These are phyloP conservation scores for Quercus robur DNA, from an alignment of 306 rosid species.

Conservation along the genomic window DNA sequence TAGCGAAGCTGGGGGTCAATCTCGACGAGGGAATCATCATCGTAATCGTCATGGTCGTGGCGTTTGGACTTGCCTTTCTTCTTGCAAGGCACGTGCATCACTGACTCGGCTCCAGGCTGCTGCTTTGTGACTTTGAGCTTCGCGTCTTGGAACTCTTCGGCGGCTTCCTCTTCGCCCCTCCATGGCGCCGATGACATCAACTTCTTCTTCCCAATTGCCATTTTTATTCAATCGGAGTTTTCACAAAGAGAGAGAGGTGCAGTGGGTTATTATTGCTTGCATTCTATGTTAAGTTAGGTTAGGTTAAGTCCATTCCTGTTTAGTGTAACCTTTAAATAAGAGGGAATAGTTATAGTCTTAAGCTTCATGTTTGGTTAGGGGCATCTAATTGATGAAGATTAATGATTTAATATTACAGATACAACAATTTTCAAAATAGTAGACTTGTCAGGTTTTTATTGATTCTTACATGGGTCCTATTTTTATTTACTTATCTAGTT, in stretches of 20 bases:
- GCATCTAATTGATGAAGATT: too few species aligned
- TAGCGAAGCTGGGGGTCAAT: conserved; percentile 95
- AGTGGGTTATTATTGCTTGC: too few species aligned
- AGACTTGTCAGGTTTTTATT: too few species aligned
- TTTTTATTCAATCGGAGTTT: background rate
- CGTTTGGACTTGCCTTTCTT: conserved; percentile 37
- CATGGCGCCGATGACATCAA: conserved; percentile 91
- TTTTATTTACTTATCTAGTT: too few species aligned
- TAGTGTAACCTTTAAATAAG: background rate
- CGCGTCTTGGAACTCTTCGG: conserved; percentile 52
- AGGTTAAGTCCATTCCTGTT: background rate
- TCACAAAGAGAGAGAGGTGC: background rate
- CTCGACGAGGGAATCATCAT: conserved; percentile 52
- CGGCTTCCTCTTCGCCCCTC: conserved; percentile 60
- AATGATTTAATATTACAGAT: too few species aligned
- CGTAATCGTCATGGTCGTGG: conserved; percentile 21
- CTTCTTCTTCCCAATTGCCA: conserved; percentile 58
- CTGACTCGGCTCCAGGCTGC: conserved; percentile 54
- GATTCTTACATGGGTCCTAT: too few species aligned
- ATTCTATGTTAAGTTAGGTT: too few species aligned
- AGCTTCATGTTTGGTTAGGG: too few species aligned
- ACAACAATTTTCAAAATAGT: too few species aligned
- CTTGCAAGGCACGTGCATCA: conserved; percentile 83
- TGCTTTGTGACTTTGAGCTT: conserved; percentile 74
- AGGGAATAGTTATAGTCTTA: too few species aligned